Conservation (phyloP, 1,284 basidiomycete genomes). For the Malassezia brasiliensis region DNA sequence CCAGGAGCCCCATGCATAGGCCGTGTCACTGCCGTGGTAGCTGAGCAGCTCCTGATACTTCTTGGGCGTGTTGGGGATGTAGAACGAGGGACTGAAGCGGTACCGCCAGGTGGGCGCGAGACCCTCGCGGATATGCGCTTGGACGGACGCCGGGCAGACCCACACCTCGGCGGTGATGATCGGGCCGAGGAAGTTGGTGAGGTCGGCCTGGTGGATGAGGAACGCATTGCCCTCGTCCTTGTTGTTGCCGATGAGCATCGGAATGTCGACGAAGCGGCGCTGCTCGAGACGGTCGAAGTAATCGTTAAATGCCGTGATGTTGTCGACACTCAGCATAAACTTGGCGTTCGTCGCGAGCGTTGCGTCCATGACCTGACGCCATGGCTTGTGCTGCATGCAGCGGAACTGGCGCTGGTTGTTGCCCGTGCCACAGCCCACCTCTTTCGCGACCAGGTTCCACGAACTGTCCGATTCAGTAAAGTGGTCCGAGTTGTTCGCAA, state of each 20-base stretch:
- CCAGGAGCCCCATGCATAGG: conserved; percentile 16
- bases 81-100: conserved; percentile 17
- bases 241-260: conserved; percentile 17
- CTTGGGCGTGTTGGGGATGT: conserved; percentile 10
- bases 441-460: conserved; percentile 14
- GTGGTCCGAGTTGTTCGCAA: neutral
- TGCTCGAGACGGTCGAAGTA: conserved; percentile 11
- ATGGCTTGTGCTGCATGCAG: conserved; percentile 17
- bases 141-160: conserved; percentile 13
- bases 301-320: conserved; percentile 7
- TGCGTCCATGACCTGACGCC: conserved; percentile 10
- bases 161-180: conserved; percentile 14
- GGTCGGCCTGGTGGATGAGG: conserved; percentile 1
- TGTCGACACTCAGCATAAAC: conserved; percentile 10
- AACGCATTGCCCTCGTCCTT: conserved; percentile 18
- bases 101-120: conserved; percentile 18
- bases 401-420: conserved; percentile 11
- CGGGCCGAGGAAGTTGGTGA: conserved; percentile 1
- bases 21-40: conserved; percentile 16
- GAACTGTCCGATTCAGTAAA: neutral
- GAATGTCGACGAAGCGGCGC: neutral
- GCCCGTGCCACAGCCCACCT: conserved; percentile 14
- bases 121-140: conserved; percentile 5
- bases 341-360: conserved; percentile 8
- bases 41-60: conserved; percentile 4